phyloP scores from a whole-genome alignment of 306 rosid genomes.

The Quercus berberidifolia region DNA sequence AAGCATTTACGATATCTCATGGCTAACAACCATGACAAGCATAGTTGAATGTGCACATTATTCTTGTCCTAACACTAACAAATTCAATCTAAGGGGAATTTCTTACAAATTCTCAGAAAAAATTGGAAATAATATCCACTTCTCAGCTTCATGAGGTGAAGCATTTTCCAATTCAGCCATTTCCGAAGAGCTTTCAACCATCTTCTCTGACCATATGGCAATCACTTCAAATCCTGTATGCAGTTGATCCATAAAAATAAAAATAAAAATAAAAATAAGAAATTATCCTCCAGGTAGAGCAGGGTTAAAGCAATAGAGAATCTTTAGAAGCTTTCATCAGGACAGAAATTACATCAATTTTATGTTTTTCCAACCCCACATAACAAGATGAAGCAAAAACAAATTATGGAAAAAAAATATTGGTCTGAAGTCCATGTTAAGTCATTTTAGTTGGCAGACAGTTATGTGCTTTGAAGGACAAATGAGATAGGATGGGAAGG shows the following conservation, averaged over 20 bases:
- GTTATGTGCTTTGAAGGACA: neutral
- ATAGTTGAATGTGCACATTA: constrained; percentile 9
- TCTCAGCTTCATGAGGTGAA: constrained; percentile 89
- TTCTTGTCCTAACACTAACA: constrained; percentile 9
- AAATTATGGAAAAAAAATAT: neutral
- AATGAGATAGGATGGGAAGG: too few species aligned
- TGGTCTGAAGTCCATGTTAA: neutral
- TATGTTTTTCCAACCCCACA: neutral
- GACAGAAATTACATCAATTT: neutral
- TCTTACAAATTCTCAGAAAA: constrained; percentile 56
- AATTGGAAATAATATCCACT: constrained; percentile 72
- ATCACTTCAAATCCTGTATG: constrained; percentile 83
- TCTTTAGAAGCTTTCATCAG: constrained; percentile 23
- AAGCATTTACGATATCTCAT: neutral
- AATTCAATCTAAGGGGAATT: neutral
- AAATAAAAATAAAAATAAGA: constrained; percentile 13
- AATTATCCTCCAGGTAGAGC: constrained; percentile 22
- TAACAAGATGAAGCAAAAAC: neutral
- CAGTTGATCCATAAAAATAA: constrained; percentile 22
- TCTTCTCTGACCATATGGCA: constrained; percentile 78
- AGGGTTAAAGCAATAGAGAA: constrained; percentile 17
- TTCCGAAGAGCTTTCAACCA: constrained; percentile 78
- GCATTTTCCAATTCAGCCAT: constrained; percentile 98
- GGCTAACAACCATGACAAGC: constrained; percentile 15
- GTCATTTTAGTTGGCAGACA: neutral